These are phyloP conservation scores for Mortierella antarctica DNA, from an alignment of 192 early-diverging fungal species.

Conservation along the genomic window DNA sequence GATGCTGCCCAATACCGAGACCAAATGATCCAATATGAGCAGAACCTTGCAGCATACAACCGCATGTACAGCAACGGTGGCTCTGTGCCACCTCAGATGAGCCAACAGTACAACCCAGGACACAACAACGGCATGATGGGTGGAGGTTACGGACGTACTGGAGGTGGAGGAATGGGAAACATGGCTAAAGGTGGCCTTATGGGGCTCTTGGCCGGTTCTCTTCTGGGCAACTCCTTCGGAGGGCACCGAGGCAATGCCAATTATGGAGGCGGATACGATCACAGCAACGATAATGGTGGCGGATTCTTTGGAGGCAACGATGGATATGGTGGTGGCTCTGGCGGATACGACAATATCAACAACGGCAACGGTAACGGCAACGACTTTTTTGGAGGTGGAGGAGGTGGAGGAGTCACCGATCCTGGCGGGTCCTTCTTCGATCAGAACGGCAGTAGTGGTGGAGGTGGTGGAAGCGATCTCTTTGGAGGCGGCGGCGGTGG, in stretches of 20 bases:
- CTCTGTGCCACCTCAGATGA: background rate
- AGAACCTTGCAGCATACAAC: slow-evolving; percentile 7
- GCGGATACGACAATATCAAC: background rate
- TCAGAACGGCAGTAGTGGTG: slow-evolving; percentile 4
- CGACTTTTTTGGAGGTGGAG: slow-evolving; percentile 1
- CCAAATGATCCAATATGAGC: slow-evolving; percentile 20
- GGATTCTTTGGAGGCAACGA: slow-evolving; percentile 23
- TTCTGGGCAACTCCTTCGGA: slow-evolving; percentile 1
- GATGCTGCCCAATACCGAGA: slow-evolving; percentile 27
- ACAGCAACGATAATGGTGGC: background rate
- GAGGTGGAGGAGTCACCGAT: background rate
- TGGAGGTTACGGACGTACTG: background rate
- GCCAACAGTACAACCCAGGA: slow-evolving; percentile 1
- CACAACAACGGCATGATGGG: background rate
- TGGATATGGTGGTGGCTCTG: slow-evolving; percentile 7
- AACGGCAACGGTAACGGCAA: background rate
- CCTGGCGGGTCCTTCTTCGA: background rate
- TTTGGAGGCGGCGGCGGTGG: slow-evolving; percentile 3
- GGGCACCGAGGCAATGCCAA: background rate
- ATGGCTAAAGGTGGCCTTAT: slow-evolving; percentile 28
- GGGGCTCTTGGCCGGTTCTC: slow-evolving; percentile 4
- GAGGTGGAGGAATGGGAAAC: slow-evolving; percentile 19
- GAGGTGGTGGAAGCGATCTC: background rate
- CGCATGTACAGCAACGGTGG: background rate
- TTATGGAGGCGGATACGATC: background rate